Conservation (phyloP, 129 eudicot genomes). For the Pulicaria dysenterica region DNA sequence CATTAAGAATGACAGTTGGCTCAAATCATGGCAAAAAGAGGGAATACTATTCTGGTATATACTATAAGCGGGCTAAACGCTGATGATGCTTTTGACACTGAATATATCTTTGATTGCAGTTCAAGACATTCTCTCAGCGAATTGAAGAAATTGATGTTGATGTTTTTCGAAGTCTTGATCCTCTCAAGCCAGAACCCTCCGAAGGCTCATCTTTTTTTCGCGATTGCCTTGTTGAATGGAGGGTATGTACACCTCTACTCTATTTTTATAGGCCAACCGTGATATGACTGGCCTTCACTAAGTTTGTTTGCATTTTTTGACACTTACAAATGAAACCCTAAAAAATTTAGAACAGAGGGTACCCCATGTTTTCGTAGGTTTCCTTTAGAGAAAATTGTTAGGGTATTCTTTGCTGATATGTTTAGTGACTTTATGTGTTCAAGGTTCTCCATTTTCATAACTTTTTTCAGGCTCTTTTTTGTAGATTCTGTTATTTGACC, state of each 20-base stretch:
- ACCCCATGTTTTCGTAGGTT: not conserved
- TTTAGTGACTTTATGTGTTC: too few relatives aligned
- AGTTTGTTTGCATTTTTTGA: not conserved
- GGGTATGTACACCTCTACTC: constrained; percentile 48
- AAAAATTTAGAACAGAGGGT: not conserved
- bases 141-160: constrained; percentile 72
- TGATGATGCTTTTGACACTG: constrained; percentile 16
- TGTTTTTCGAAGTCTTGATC: constrained; percentile 75
- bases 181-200: constrained; percentile 64
- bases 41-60: not conserved
- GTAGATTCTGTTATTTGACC: too few relatives aligned
- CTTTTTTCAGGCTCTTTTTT: too few relatives aligned
- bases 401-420: too few relatives aligned
- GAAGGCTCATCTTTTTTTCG: constrained; percentile 77
- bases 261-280: not conserved
- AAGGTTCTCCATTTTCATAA: too few relatives aligned
- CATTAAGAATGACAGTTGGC: not conserved
- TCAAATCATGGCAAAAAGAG: not conserved
- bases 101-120: constrained; percentile 49
- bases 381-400: not conserved
- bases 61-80: not conserved
- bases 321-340: not conserved
- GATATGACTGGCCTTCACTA: not conserved
- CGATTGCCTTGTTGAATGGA: constrained; percentile 73
- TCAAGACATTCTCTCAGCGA: constrained; percentile 70